A percentile compares a stretch with the other conserved stretches of the same genome.
phyloP scores from a whole-genome alignment of 2,329 filamentous ascomycete species.

The Aspergillus persii region DNA sequence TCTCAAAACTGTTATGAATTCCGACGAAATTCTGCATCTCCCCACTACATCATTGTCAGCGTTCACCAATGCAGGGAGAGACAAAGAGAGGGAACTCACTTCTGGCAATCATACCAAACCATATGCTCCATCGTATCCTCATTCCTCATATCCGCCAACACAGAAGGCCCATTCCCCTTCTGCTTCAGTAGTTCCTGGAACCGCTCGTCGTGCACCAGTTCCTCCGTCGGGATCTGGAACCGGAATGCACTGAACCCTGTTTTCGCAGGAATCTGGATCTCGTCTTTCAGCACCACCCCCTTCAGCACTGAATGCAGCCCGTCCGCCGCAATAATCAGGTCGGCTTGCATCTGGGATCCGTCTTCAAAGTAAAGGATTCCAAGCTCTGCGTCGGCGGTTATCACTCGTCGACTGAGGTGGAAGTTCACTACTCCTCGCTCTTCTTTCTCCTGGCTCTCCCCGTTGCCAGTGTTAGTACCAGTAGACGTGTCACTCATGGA shows the following conservation, averaged over 20 bases:
- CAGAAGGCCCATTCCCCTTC: constrained; percentile 31
- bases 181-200: constrained; percentile 21
- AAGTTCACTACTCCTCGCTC: constrained; percentile 5
- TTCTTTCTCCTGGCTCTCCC: constrained; percentile 12
- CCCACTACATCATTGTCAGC: constrained; percentile 11
- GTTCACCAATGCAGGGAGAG: not conserved
- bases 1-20: constrained; percentile 14
- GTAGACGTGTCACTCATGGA: too few relatives aligned
- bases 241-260: constrained; percentile 26
- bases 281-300: constrained; percentile 10
- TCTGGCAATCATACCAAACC: constrained; percentile 31
- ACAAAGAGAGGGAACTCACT: constrained; percentile 10
- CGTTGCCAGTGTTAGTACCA: not conserved
- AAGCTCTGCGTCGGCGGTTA: not conserved
- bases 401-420: not conserved
- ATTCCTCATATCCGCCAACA: constrained; percentile 19
- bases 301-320: constrained; percentile 25
- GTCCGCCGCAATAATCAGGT: constrained; percentile 34
- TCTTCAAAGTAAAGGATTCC: not conserved
- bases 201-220: constrained; percentile 31
- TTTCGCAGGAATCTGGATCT: not conserved
- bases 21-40: constrained; percentile 31
- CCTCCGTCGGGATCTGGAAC: constrained; percentile 22
- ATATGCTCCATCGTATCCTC: constrained; percentile 22
- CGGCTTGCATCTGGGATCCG: constrained; percentile 11